Evolutionary conservation across 345 rosid species (phyloP).

Genomic region (Sisymbrium altissimum): DNA sequence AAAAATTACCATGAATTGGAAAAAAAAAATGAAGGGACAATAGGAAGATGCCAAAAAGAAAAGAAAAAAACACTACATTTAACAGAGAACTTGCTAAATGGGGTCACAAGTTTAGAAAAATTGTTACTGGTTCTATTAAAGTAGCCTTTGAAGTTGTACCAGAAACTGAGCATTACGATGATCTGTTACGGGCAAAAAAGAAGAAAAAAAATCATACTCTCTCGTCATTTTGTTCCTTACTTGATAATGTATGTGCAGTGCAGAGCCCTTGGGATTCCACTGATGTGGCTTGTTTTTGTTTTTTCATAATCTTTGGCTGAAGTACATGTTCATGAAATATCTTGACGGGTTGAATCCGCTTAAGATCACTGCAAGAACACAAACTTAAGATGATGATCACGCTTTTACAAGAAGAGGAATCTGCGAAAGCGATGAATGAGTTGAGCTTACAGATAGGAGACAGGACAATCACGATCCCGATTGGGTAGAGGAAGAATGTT

Average conservation of each 20-base stretch:
- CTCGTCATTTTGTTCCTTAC: conserved; percentile 2
- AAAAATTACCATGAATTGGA: neutral
- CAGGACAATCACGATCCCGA: conserved; percentile 69
- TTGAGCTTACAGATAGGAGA: conserved; percentile 81
- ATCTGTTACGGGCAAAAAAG: neutral
- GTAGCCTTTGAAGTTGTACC: conserved; percentile 16
- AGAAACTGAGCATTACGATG: conserved; percentile 20
- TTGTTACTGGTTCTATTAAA: conserved; percentile 14
- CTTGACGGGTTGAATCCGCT: conserved; percentile 97
- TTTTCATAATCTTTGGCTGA: conserved; percentile 59
- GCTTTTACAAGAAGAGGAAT: neutral
- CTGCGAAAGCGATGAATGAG: neutral
- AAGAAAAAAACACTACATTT: conserved; percentile 10
- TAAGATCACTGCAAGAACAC: conserved; percentile 67
- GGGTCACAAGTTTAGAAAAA: conserved; percentile 14
- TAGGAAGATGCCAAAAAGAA: neutral
- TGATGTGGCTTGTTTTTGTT: conserved; percentile 3
- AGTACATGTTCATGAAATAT: conserved; percentile 89
- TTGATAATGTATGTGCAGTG: conserved; percentile 32
- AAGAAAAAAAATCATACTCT: neutral
- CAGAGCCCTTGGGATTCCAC: conserved; percentile 14
- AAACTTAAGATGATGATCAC: neutral
- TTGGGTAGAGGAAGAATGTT: conserved; percentile 94
- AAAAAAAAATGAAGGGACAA: neutral
- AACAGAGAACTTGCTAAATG: conserved; percentile 15